phyloP scores from a whole-genome alignment of 2,329 filamentous ascomycete species.

The Ophiocordyceps polyrhachis-furcata region DNA sequence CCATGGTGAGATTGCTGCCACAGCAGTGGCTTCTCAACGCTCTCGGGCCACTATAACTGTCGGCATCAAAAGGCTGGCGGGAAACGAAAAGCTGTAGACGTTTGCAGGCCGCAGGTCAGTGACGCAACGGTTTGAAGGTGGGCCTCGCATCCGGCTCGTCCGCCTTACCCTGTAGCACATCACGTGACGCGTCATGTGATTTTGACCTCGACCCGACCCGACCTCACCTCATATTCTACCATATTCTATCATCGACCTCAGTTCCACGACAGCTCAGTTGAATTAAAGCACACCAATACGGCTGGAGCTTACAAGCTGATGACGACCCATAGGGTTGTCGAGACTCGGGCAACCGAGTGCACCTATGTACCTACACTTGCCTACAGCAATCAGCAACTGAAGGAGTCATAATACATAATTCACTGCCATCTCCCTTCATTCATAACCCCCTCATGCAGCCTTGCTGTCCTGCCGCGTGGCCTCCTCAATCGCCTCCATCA shows the following conservation, averaged over 20 bases:
- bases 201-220: too few relatives aligned
- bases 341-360: too few relatives aligned
- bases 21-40: not conserved
- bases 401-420: too few relatives aligned
- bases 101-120: not conserved
- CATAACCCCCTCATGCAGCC: slow-evolving; percentile 6
- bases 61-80: not conserved
- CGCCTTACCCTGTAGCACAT: not conserved
- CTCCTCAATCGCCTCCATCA: slow-evolving; percentile 14
- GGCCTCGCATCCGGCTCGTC: not conserved
- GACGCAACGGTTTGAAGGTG: not conserved
- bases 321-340: too few relatives aligned
- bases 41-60: not conserved
- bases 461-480: slow-evolving; percentile 19
- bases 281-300: too few relatives aligned
- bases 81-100: not conserved
- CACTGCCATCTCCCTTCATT: too few relatives aligned
- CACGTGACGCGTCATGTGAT: not conserved
- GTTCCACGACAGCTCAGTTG: too few relatives aligned
- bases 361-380: too few relatives aligned
- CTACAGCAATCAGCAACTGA: too few relatives aligned
- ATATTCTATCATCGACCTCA: too few relatives aligned
- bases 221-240: too few relatives aligned
- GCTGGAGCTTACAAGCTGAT: too few relatives aligned
- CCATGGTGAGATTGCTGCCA: slow-evolving; percentile 27